Evolutionary conservation across 169 alveolate species (phyloP).

Genomic region (Cryptosporidium bovis): DNA sequence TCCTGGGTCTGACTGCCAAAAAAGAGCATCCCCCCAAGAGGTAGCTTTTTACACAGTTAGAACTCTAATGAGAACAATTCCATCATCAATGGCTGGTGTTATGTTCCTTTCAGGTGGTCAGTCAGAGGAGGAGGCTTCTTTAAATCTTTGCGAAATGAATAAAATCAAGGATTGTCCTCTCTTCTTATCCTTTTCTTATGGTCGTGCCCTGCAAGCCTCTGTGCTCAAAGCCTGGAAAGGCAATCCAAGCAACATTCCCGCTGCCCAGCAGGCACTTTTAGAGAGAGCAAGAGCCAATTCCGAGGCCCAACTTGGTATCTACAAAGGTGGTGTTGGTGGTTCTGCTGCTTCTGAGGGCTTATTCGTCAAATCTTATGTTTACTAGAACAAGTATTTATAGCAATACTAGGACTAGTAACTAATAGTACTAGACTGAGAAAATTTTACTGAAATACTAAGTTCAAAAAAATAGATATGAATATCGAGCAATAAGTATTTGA

Average conservation of each 20-base stretch:
- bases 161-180: constrained; percentile 92
- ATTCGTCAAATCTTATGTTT: constrained; percentile 60
- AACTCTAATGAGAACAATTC: constrained; percentile 94
- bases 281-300: constrained; percentile 96
- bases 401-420: too few species aligned
- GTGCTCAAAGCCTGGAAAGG: constrained; percentile 97
- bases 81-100: constrained; percentile 97
- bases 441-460: too few species aligned
- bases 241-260: constrained; percentile 91
- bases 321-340: constrained; percentile 85
- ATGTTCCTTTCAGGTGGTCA: constrained; percentile 99
- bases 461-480: too few species aligned
- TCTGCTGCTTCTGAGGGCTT: constrained; percentile 64
- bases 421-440: too few species aligned
- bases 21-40: constrained; percentile 89
- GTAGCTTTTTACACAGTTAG: constrained; percentile 95
- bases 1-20: constrained; percentile 93
- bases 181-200: constrained; percentile 97
- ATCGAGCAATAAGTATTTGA: background rate
- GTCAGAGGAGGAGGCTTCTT: constrained; percentile 97
- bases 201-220: constrained; percentile 98
- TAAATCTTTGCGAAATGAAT: constrained; percentile 95
- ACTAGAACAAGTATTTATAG: background rate
- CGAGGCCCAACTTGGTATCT: constrained; percentile 94
- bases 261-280: constrained; percentile 94